A percentile compares a stretch with the other conserved stretches of the same genome.
phyloP scores from a whole-genome alignment of 129 eudicot species.

The Gnaphalium uliginosum region DNA sequence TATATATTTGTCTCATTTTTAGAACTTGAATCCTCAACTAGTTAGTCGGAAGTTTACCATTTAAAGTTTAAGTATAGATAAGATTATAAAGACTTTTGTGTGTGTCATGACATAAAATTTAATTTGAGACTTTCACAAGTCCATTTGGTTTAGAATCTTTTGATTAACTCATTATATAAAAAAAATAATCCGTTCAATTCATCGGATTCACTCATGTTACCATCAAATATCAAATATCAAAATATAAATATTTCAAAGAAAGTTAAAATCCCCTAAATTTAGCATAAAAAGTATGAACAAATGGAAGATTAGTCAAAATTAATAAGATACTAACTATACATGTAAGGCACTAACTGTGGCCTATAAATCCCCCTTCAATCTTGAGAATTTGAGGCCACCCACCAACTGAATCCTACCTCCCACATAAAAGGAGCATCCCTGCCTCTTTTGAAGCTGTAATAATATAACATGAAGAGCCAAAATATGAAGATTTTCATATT shows the following conservation, averaged over 20 bases:
- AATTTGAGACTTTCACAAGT: too few species aligned
- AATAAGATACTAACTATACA: conserved; percentile 12
- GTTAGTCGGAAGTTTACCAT: too few species aligned
- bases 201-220: too few species aligned
- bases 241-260: neutral
- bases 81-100: too few species aligned
- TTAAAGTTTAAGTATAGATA: too few species aligned
- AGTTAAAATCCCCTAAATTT: neutral
- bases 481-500: conserved; percentile 16
- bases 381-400: conserved; percentile 22
- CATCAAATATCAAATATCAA: too few species aligned
- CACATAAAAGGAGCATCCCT: neutral
- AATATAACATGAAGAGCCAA: conserved; percentile 26
- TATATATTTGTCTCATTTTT: too few species aligned
- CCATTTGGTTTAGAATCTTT: too few species aligned
- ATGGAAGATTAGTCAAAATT: conserved; percentile 14
- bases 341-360: conserved; percentile 20
- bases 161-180: too few species aligned
- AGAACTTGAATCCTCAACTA: too few species aligned
- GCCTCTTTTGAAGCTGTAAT: neutral
- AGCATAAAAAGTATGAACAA: neutral
- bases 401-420: neutral
- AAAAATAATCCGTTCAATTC: too few species aligned
- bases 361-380: conserved; percentile 38
- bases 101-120: too few species aligned